Conservation (phyloP, 306 rosid species). For the Inga leiocalycina region DNA sequence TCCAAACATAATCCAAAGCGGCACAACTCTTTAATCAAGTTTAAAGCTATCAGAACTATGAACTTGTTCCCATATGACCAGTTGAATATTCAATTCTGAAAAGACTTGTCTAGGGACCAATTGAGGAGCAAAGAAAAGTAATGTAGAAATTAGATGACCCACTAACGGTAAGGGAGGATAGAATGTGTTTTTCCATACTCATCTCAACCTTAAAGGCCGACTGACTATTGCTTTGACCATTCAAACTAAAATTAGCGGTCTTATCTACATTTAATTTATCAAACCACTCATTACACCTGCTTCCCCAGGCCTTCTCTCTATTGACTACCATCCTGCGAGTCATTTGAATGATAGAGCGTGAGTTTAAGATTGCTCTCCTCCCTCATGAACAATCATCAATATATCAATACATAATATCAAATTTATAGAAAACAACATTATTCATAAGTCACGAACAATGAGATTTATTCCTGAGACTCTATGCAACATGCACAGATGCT, state of each 20-base stretch:
- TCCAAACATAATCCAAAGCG: slow-evolving; percentile 12
- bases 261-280: slow-evolving; percentile 26
- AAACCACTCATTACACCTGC: slow-evolving; percentile 23
- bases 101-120: not conserved
- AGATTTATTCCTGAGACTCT: not conserved
- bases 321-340: slow-evolving; percentile 31
- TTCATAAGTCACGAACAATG: not conserved
- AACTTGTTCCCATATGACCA: slow-evolving; percentile 22
- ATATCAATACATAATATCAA: not conserved
- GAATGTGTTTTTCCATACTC: not conserved
- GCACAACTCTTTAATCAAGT: slow-evolving; percentile 14
- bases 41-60: slow-evolving; percentile 12
- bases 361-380: not conserved
- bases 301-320: slow-evolving; percentile 28
- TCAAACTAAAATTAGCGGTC: not conserved
- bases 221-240: not conserved
- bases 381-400: not conserved
- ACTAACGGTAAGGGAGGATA: not conserved
- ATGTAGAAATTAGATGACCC: not conserved
- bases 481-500: no score
- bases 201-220: not conserved
- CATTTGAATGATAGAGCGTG: slow-evolving; percentile 7
- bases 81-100: not conserved
- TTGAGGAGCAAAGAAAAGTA: not conserved
- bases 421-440: not conserved